Base-by-base conservation (phyloP, 1,284 basidiomycete genomes). In the Volvariella volvacea region DNA sequence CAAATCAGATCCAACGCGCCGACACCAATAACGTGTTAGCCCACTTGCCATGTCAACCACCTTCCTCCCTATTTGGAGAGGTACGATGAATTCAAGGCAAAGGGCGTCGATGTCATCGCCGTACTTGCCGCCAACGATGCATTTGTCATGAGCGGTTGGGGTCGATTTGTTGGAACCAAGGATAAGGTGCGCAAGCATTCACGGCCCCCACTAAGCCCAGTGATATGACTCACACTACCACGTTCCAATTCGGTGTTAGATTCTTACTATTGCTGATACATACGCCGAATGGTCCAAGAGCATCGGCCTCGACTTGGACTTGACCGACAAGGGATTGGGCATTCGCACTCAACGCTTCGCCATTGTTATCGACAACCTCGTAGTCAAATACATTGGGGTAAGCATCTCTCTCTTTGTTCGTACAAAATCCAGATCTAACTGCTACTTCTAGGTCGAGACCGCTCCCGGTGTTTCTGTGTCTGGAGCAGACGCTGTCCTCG, bases 61-160 rank as follows among this genome's bases (percentile, higher is more conserved):
- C 72, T 89, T 32, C 88, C 88, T 2, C 74, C 76, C 22, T 89
- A 77, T 64, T 55, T 90, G 54, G 55, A 76, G 51, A 77, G 78
- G 48, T 73, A 75, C 56, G 74, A 79, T 28, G 66, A 83, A 52
- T 74, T 92, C 72, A 85, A 83, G 64, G 66, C 69, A 28, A 87
- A 86, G 62, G 86, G 86, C 42, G 76, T 85, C 42, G 85, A 90
- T 56, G 69, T 79, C 42, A 64, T 90, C 55, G 80, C 75, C 17
- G 78, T 86, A 49, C 52, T 89, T 48, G 77, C 83, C 16, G 76
- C 80, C 40, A 89, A 88, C 62, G 87, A 88, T 55, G 65, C 78
- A n/a, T 88, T 84, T 57, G 86, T 88, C 48, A 74, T 86, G 76
- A 81, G 75, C 53, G 88, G 80, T 40, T 91, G 88, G 84, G 81